Evolutionary conservation across 352 stramenopile genomes (phyloP).

Genomic region (Paralagenidium karlingii): DNA sequence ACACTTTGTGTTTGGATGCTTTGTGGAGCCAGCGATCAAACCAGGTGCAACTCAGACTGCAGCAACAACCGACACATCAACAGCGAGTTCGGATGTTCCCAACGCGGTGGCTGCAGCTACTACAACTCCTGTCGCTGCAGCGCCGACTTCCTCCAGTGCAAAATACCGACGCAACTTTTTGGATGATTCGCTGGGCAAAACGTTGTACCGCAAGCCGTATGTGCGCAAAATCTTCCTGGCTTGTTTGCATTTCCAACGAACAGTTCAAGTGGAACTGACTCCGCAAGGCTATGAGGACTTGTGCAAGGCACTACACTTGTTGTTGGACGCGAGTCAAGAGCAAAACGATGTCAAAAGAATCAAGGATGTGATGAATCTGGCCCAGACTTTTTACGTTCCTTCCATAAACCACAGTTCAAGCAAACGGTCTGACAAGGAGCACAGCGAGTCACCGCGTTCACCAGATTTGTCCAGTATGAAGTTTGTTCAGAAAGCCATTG

Average conservation of each 20-base stretch:
- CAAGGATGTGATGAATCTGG: conserved; percentile 75
- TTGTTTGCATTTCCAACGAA: conserved; percentile 57
- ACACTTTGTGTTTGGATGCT: conserved; percentile 76
- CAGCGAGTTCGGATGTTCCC: no score
- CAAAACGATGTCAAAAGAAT: conserved; percentile 47
- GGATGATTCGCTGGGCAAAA: conserved; percentile 28
- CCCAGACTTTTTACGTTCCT: conserved; percentile 80
- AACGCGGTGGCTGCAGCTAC: no score
- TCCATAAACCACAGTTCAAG: conserved; percentile 3
- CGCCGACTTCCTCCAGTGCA: no score
- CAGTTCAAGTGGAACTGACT: conserved; percentile 38
- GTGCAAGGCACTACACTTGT: conserved; percentile 26
- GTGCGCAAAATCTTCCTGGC: conserved; percentile 53
- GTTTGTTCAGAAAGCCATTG: conserved; percentile 41
- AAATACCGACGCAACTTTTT: conserved; percentile 62
- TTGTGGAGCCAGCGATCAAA: conserved; percentile 29
- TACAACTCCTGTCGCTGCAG: no score
- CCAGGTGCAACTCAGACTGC: no score
- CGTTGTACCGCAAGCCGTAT: conserved; percentile 62
- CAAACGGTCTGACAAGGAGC: conserved; percentile 9
- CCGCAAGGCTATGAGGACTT: conserved; percentile 40
- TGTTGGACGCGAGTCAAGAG: conserved; percentile 51
- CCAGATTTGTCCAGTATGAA: no score
- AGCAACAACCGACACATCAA: no score
- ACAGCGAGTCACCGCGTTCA: no score